Evolutionary conservation across 768 basidiomycete species (phyloP), one percentile per base, ranked within the genome.

Genomic region (Mycena galopus): DNA sequence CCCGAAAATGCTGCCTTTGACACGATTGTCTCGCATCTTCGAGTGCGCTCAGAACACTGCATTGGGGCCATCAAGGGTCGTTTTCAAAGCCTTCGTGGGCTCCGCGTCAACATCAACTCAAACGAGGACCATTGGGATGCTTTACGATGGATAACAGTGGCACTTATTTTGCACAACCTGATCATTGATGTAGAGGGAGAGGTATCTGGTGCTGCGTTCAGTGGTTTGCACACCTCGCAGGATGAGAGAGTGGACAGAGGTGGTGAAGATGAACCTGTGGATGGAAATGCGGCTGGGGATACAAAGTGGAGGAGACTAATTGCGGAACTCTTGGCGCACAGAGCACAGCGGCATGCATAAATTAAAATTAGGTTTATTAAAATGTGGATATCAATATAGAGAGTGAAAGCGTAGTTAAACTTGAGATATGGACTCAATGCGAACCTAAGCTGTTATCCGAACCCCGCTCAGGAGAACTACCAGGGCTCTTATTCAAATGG

Each of bases 1-100:
- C 77, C 78, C 2, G 68, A 73, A 14, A 83, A 83, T 74, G 66
- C 73, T 3, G 21, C 75, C 21, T 84, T 82, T 69, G 78, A 83
- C 61, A 67, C 68, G 11, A 47, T 65, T 29, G 73, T 82, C 50
- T 75, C 82, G 12, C 76, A 73, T 39, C 53, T 84, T 42, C 75
- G 78, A 27, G 80, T 84, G 0, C 77, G 77, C 10, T 84, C 83
- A 8, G 81, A 84, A 67, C 83, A 84, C 67, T 82, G 79, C 60
- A 83, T 84, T 77, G 83, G 83, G 19, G 78, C 78, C 2, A 47
- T 84, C 5, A 84, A 84, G 65, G 78, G 79, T 6, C 72, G 83
- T 23, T 84, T 79, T 42, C 81, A 82, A 68, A 81, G 76, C 53
- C 73, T 83, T 9, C 76, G 75, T 5, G 81, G 76, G 55, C 77